phyloP scores from a whole-genome alignment of 2,329 filamentous ascomycete genomes.

The Leptographium galeiforme region DNA sequence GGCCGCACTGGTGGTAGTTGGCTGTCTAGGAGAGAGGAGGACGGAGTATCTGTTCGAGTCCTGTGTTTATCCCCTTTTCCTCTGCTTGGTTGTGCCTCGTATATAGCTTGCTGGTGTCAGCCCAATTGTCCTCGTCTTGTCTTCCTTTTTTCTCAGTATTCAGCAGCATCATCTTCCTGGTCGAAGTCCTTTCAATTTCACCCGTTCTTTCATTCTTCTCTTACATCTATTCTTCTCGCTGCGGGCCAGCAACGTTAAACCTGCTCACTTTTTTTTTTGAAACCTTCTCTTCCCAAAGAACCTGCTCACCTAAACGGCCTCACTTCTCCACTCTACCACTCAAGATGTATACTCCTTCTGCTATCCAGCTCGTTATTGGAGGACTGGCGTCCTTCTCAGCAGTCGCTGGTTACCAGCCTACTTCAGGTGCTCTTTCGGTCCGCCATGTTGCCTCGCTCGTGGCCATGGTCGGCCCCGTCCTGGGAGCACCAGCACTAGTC shows the following conservation, averaged over 20 bases:
- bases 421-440: conserved; percentile 10
- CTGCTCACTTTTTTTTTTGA: not conserved
- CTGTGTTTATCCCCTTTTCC: not conserved
- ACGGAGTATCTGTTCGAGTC: not conserved
- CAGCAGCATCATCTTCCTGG: not conserved
- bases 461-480: conserved; percentile 15
- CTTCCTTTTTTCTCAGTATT: not conserved
- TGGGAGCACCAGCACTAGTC: conserved; percentile 10
- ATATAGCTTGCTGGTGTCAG: not conserved
- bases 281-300: not conserved
- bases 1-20: not conserved
- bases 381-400: conserved; percentile 19
- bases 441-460: conserved; percentile 15
- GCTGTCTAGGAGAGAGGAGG: not conserved
- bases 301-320: conserved; percentile 6
- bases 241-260: conserved; percentile 15
- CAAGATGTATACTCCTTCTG: conserved; percentile 19
- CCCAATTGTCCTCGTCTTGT: not conserved
- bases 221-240: conserved; percentile 11
- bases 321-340: not conserved
- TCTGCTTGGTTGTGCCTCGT: not conserved
- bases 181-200: not conserved
- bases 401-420: conserved; percentile 16
- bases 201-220: not conserved
- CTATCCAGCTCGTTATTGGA: conserved; percentile 17